These are phyloP conservation scores for Coniochaeta ligniaria DNA, from an alignment of 2,329 filamentous ascomycete genomes.

Conservation along the genomic window DNA sequence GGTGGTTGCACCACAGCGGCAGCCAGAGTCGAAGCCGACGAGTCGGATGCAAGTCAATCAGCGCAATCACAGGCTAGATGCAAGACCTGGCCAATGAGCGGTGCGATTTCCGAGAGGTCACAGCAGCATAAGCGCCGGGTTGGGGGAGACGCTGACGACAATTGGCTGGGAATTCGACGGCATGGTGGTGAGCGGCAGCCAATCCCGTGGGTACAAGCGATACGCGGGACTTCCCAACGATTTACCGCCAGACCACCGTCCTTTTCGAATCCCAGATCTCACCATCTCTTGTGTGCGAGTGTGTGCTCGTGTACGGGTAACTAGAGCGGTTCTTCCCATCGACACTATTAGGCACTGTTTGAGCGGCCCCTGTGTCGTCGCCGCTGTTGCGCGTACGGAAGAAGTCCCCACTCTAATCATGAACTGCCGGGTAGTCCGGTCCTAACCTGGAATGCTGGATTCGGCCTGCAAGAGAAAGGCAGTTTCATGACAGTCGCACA, in stretches of 20 bases:
- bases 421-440: not conserved
- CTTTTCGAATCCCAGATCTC: not conserved
- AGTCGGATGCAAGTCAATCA: constrained; percentile 14
- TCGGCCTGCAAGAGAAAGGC: not conserved
- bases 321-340: not conserved
- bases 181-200: constrained; percentile 1
- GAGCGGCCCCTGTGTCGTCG: too few species aligned
- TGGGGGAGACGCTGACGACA: constrained; percentile 8
- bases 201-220: constrained; percentile 3
- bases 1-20: constrained; percentile 2
- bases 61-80: constrained; percentile 15
- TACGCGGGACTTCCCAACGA: not conserved
- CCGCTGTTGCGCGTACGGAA: not conserved
- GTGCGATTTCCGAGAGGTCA: constrained; percentile 3
- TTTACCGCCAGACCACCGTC: not conserved
- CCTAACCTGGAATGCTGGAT: too few species aligned
- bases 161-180: constrained; percentile 5
- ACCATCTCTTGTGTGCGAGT: not conserved
- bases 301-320: not conserved
- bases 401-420: not conserved
- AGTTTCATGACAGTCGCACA: not conserved
- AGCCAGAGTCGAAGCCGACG: constrained; percentile 3
- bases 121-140: constrained; percentile 18
- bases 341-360: not conserved
- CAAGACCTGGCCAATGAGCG: constrained; percentile 16